These are phyloP conservation scores for Fraxinus cuspidata DNA, from an alignment of 257 asterid species.

Conservation along the genomic window DNA sequence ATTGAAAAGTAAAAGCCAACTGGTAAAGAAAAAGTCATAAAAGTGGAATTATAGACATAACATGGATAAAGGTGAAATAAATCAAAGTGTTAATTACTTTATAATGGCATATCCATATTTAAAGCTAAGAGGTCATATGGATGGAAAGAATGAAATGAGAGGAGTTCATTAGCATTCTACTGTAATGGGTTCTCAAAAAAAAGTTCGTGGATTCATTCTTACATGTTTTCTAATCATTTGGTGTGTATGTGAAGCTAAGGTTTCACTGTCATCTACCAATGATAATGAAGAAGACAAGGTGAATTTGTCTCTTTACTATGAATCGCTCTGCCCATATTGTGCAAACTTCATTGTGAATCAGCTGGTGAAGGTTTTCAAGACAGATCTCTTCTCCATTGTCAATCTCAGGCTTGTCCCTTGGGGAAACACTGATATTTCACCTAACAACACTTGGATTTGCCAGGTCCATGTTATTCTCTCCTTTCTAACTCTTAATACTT, in stretches of 20 bases:
- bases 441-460: conserved; percentile 71
- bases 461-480: conserved; percentile 48
- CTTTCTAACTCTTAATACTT: neutral
- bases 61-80: too few species aligned
- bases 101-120: conserved; percentile 27
- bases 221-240: conserved; percentile 21
- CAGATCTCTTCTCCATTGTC: conserved; percentile 70
- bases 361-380: conserved; percentile 59
- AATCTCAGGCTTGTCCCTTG: conserved; percentile 84
- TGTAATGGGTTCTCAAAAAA: conserved; percentile 44
- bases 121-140: neutral
- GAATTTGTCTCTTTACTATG: conserved; percentile 63
- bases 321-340: conserved; percentile 85
- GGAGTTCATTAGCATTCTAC: neutral
- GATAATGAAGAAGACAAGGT: conserved; percentile 36
- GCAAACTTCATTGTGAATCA: conserved; percentile 79
- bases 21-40: conserved; percentile 28
- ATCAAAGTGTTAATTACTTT: neutral
- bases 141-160: neutral
- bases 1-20: conserved; percentile 27
- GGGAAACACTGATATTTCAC: conserved; percentile 77
- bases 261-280: neutral
- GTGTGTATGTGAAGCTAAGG: conserved; percentile 27
- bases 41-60: conserved; percentile 19
- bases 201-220: conserved; percentile 10